phyloP scores from a whole-genome alignment of 305 asterid species.

The Salvia sclarea region DNA sequence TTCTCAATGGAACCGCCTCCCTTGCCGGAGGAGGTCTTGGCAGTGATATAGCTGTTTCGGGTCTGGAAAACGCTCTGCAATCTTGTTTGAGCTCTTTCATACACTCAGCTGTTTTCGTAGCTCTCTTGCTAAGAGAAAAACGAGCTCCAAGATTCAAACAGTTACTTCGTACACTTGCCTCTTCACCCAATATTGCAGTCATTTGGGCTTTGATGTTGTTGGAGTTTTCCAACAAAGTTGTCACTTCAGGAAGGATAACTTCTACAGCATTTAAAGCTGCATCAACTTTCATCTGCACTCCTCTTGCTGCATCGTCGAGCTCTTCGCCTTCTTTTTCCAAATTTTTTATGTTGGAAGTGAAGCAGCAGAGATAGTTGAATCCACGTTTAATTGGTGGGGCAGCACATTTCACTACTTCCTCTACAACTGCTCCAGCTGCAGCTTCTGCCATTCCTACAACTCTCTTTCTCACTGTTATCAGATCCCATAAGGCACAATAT shows the following conservation, averaged over 20 bases:
- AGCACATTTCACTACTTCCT: constrained; percentile 14
- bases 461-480: not conserved
- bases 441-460: constrained; percentile 14
- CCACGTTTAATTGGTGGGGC: constrained; percentile 17
- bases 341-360: constrained; percentile 11
- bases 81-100: not conserved
- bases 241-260: not conserved
- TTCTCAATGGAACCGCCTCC: not conserved
- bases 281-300: not conserved
- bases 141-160: not conserved
- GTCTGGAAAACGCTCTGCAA: too few relatives aligned
- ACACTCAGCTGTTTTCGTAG: not conserved
- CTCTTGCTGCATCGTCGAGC: constrained; percentile 3
- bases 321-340: not conserved
- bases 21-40: not conserved
- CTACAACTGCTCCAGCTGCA: not conserved
- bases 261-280: constrained; percentile 1
- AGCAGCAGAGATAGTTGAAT: constrained; percentile 27
- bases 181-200: not conserved
- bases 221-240: constrained; percentile 8
- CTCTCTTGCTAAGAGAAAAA: constrained; percentile 19
- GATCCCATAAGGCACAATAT: too few relatives aligned
- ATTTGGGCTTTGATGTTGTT: not conserved
- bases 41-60: constrained; percentile 8
- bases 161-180: not conserved